Base-by-base conservation (phyloP, 306 rosid genomes). In the Adenanthera pavonina region DNA sequence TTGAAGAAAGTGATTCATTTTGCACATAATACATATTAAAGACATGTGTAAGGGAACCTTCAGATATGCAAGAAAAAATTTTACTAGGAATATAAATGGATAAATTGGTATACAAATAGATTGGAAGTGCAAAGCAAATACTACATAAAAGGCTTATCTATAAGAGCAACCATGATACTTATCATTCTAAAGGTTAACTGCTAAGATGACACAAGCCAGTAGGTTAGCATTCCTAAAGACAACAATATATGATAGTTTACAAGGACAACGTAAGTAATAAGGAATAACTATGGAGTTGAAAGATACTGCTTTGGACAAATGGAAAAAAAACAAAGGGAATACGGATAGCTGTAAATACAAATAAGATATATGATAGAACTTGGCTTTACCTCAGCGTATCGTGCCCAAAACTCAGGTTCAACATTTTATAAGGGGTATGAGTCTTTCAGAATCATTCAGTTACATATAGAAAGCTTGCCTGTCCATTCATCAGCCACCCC, bases 401-500 rank as follows among this genome's bases (percentile, higher is more conserved):
- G 44, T 53, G 61, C 71, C 79, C 78, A 83, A 86, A 82, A 84
- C 84, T 60, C 82, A 19, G 81, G 84, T 78, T 88, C 90, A 79
- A 78, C 85, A 72, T 80, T 46, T 73, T 57, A 81, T 69, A 67
- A 87, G 72, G 81, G 57, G 49, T 69, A 78, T 8, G 80, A 68
- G 82, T 41, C 80, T 3, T 60, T 78, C 81, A 83, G 83, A 76
- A 80, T 43, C 51, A 64, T 56, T 93, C 89, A 92, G 90, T 85
- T 89, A 87, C 97, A 89, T 79, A 95, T 91, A 34, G 96, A 82
- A 54, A 92, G 92, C 79, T 92, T 93, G 48, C 83, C 92, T 16
- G 91, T 82, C 82, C 81, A 84, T 74, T 89, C 98, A 82, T 91
- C 97, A 85, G 91, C 90, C 78, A 93, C 92, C 35, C 99, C 99